phyloP scores from a whole-genome alignment of 2,329 filamentous ascomycete genomes.

The Xylaria digitata region DNA sequence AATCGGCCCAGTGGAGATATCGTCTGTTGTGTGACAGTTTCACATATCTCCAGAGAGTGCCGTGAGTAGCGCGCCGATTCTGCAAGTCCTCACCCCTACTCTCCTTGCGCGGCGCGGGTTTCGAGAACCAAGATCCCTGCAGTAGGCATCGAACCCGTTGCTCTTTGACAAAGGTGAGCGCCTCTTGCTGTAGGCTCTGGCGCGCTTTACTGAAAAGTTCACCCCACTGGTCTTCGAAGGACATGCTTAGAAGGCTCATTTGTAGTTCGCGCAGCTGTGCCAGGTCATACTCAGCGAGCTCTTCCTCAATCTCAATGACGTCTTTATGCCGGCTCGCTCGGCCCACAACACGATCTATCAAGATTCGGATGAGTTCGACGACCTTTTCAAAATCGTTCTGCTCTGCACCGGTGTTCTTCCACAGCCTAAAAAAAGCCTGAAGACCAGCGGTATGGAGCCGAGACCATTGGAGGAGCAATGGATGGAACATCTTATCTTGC shows the following conservation, averaged over 20 bases:
- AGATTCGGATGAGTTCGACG: conserved; percentile 87
- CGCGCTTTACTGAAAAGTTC: conserved; percentile 89
- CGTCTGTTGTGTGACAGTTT: conserved; percentile 90
- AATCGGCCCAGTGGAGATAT: conserved; percentile 91
- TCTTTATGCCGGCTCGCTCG: conserved; percentile 84
- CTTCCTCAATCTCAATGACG: conserved; percentile 87
- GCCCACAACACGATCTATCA: conserved; percentile 90
- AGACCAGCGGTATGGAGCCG: conserved; percentile 86
- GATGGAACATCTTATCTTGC: conserved; percentile 87
- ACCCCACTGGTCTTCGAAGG: conserved; percentile 96
- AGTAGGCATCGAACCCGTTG: conserved; percentile 92
- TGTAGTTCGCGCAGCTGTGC: conserved; percentile 83
- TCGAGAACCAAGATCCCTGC: conserved; percentile 86
- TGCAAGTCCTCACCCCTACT: conserved; percentile 55
- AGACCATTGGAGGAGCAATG: conserved; percentile 92
- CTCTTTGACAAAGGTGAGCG: conserved; percentile 95
- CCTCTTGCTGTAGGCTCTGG: conserved; percentile 89
- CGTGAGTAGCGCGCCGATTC: conserved; percentile 57
- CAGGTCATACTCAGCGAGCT: conserved; percentile 86
- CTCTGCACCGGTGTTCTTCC: conserved; percentile 89
- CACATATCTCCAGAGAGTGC: conserved; percentile 81
- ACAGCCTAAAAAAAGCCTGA: conserved; percentile 88
- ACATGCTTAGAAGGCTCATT: conserved; percentile 90
- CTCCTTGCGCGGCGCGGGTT: conserved; percentile 60
- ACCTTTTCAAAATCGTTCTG: conserved; percentile 93